Base-by-base conservation (phyloP, 164 flowering plant genomes). In the Protea cynaroides region DNA sequence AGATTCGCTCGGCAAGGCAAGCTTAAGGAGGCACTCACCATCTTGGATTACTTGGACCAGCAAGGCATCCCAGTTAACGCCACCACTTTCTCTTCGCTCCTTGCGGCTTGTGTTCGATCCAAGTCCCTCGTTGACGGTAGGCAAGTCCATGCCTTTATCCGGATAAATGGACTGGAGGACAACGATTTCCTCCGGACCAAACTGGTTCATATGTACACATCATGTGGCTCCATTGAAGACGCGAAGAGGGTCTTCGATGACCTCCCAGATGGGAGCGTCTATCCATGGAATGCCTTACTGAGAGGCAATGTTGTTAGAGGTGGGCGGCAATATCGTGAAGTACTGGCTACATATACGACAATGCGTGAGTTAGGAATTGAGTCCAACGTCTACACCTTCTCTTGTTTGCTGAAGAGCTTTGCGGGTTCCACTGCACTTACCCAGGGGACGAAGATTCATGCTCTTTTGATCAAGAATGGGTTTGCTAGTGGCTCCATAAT, bases 231-330 rank as follows among this genome's bases (percentile, higher is more conserved):
- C 0, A n/a, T 82, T 1, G 83, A 85, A 51, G 87, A 86, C 24
- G 96, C 96, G 0, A 67, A 77, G 14, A 66, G 49, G 70, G 71
- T 89, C 59, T 84, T 92, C 59, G 84, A 74, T 21, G 73, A 66
- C 58, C 56, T 81, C 67, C 70, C 76, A 21, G 40, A 18, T 10
- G 52, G 43, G 46, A 84, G 71, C 61, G 90, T 87, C 25, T 86
- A 85, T 56, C 74, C 93, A 0, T 92, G 96, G 95, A 92, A 92
- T 71, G 92, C 92, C 0, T 69, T 92, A 70, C 84, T 92, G 19
- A 79, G 96, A 66, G 96, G 96, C 8, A 79, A 72, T 67, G 96
- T 90, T 25, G 70, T 90, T 29, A 70, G 76, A 29, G 95, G 96
- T 3, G 65, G 75, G 55, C 69, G 81, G 64, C 58, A 69, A 9